A percentile compares a stretch with the other conserved stretches of the same genome.
Evolutionary conservation across 345 rosid genomes (phyloP).

Genomic region (Corymbia maculata): DNA sequence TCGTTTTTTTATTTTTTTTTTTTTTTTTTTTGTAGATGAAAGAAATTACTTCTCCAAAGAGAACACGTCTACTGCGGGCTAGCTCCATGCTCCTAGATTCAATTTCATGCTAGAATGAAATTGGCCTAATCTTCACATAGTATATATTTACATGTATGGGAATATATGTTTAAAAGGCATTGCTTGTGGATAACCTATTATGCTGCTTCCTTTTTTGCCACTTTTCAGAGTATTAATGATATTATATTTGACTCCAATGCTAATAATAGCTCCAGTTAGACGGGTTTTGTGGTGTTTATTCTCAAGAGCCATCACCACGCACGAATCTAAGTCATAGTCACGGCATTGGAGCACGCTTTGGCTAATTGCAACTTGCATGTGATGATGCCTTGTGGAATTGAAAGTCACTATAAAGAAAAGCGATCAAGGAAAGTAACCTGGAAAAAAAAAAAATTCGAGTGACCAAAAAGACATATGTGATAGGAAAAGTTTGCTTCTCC

Average conservation of each 20-base stretch:
- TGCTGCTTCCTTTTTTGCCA: background rate
- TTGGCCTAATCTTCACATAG: background rate
- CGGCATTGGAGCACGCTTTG: background rate
- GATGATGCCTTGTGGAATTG: background rate
- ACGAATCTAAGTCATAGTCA: background rate
- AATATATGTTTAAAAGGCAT: background rate
- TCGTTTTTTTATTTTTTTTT: background rate
- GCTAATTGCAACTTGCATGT: background rate
- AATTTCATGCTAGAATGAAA: background rate
- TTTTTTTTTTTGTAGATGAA: background rate
- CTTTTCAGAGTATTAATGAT: background rate
- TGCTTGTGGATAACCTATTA: background rate
- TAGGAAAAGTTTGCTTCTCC: background rate
- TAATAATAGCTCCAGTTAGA: background rate
- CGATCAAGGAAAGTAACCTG: background rate
- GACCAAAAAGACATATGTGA: background rate
- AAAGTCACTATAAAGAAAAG: background rate
- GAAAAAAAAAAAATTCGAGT: background rate
- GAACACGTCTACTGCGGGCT: background rate
- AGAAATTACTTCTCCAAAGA: background rate
- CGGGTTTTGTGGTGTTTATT: background rate
- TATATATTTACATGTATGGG: background rate
- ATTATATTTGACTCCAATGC: background rate
- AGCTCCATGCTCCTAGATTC: background rate
- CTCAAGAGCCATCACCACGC: background rate